These are phyloP conservation scores for Pisolithus orientalis DNA, from an alignment of 768 basidiomycete genomes.

Conservation along the genomic window DNA sequence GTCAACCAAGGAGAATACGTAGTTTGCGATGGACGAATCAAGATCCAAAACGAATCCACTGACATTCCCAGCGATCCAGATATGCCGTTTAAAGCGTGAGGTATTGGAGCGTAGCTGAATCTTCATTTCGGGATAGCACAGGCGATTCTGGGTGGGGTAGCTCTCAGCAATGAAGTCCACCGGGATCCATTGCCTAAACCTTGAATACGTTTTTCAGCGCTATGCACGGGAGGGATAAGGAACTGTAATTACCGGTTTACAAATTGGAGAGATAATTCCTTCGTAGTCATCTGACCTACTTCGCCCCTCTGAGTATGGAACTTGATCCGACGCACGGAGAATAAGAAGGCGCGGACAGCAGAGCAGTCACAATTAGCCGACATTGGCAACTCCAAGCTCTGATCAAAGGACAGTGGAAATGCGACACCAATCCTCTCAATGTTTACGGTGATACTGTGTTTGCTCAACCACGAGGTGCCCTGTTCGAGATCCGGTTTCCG, in stretches of 20 bases:
- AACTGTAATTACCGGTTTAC: constrained; percentile 53
- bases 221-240: neutral
- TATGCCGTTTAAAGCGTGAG: constrained; percentile 40
- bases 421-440: constrained; percentile 79
- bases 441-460: constrained; percentile 47
- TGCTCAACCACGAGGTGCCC: constrained; percentile 47
- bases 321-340: constrained; percentile 69
- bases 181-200: constrained; percentile 71
- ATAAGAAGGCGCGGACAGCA: constrained; percentile 74
- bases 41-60: constrained; percentile 83
- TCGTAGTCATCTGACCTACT: constrained; percentile 69
- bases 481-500: constrained; percentile 14
- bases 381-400: constrained; percentile 45
- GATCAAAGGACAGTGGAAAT: constrained; percentile 71
- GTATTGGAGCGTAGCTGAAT: constrained; percentile 60
- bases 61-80: constrained; percentile 64
- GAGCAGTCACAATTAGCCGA: constrained; percentile 33
- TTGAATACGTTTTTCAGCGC: constrained; percentile 23
- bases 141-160: constrained; percentile 64
- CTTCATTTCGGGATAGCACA: constrained; percentile 77
- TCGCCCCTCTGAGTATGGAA: constrained; percentile 74
- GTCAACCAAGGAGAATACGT: constrained; percentile 74
- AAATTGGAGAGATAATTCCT: constrained; percentile 80
- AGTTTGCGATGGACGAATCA: constrained; percentile 73
- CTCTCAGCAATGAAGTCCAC: constrained; percentile 65